These are phyloP conservation scores for Rutstroemia sp. DNA, from an alignment of 2,329 filamentous ascomycete species.

Conservation along the genomic window DNA sequence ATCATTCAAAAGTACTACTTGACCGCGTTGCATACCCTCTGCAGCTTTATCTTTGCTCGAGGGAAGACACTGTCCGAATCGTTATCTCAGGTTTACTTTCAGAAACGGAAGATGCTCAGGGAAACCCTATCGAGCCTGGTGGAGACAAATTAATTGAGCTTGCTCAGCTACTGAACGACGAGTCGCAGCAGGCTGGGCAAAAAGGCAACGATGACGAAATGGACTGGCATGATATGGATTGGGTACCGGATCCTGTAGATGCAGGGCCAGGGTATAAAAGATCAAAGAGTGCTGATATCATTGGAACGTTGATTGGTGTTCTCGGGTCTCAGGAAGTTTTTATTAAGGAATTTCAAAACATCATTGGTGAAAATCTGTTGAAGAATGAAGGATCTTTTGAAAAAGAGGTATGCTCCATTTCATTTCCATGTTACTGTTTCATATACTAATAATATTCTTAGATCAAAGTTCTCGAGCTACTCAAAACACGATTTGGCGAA, in stretches of 20 bases:
- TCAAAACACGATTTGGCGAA: constrained; percentile 86
- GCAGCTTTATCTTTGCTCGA: constrained; percentile 67
- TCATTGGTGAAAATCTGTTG: constrained; percentile 76
- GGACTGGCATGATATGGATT: constrained; percentile 88
- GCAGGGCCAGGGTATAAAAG: constrained; percentile 88
- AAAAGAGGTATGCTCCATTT: constrained; percentile 46
- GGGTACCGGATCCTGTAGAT: constrained; percentile 88
- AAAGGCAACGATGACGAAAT: constrained; percentile 60
- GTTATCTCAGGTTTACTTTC: constrained; percentile 69
- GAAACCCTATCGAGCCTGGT: constrained; percentile 28
- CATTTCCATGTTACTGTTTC: neutral
- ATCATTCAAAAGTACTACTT: constrained; percentile 70
- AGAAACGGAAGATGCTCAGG: constrained; percentile 41
- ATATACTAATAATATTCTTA: constrained; percentile 27
- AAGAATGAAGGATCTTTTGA: constrained; percentile 61
- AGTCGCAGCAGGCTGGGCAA: constrained; percentile 39
- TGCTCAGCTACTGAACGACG: constrained; percentile 48
- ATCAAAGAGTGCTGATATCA: constrained; percentile 81
- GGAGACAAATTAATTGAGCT: constrained; percentile 57
- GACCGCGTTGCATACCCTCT: constrained; percentile 67
- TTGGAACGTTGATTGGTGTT: constrained; percentile 80
- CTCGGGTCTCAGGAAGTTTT: constrained; percentile 88
- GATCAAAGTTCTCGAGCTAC: constrained; percentile 72
- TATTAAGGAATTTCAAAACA: constrained; percentile 85
- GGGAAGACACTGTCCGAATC: constrained; percentile 70